A percentile compares a stretch with the other conserved stretches of the same genome.
phyloP scores from a whole-genome alignment of 805 yeast species.

The Myxozyma nipponensis region DNA sequence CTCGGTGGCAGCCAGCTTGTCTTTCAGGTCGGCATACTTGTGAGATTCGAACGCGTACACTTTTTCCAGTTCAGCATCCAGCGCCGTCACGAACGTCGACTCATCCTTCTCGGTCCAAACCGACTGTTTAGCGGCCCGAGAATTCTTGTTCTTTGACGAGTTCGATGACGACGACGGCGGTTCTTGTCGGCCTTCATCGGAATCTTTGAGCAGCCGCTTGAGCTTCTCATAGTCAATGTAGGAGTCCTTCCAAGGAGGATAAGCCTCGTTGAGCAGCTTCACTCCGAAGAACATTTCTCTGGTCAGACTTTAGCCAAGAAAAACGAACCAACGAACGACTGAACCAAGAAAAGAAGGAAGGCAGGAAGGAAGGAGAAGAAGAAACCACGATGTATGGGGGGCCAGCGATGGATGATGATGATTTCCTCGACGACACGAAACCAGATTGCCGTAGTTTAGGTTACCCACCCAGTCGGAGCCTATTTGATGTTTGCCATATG shows the following conservation, averaged over 20 bases:
- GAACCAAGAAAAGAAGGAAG: background rate
- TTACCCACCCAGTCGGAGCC: no score
- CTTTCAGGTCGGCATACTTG: conserved; percentile 65
- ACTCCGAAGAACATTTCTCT: conserved; percentile 77
- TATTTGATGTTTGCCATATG: no score
- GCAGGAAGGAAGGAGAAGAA: background rate
- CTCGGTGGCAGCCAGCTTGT: conserved; percentile 62
- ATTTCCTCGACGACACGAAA: no score
- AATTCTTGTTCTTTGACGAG: background rate
- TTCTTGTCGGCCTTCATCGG: conserved; percentile 11
- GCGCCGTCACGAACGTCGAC: conserved; percentile 67
- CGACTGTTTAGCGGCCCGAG: conserved; percentile 1
- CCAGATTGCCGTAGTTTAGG: no score
- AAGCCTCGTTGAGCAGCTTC: conserved; percentile 73
- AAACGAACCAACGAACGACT: background rate
- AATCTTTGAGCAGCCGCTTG: conserved; percentile 69
- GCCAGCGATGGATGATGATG: no score
- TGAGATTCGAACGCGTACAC: conserved; percentile 80
- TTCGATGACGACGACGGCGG: background rate
- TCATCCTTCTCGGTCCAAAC: conserved; percentile 78
- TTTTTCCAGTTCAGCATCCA: conserved; percentile 86
- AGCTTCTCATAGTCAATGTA: conserved; percentile 89
- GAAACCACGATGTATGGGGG: background rate
- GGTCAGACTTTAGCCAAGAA: background rate
- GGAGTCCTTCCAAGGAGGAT: conserved; percentile 89